Percentiles rank a stretch among this genome's conserved stretches.
Evolutionary conservation across 1,284 basidiomycete genomes (phyloP).

Genomic region (Cryptococcus depauperatus): DNA sequence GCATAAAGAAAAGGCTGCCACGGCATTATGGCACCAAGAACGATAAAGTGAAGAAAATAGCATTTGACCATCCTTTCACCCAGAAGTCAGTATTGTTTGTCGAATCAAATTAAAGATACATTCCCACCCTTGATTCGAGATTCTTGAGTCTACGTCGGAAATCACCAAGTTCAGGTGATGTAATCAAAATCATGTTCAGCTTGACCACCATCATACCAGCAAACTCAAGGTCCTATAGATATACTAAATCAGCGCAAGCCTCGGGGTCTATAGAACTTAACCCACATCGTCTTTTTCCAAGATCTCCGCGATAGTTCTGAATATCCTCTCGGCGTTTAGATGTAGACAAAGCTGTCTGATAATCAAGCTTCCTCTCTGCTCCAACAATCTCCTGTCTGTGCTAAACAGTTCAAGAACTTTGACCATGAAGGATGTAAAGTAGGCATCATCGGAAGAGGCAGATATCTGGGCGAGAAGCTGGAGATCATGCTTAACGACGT

Average conservation of each 20-base stretch:
- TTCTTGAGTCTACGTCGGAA: slow-evolving; percentile 89
- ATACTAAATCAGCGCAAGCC: slow-evolving; percentile 1
- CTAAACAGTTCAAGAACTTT: slow-evolving; percentile 91
- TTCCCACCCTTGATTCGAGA: slow-evolving; percentile 74
- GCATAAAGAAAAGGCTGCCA: slow-evolving; percentile 92
- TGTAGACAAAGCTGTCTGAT: slow-evolving; percentile 91
- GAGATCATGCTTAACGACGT: slow-evolving; percentile 91
- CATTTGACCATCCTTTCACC: slow-evolving; percentile 73
- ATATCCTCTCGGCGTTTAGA: slow-evolving; percentile 92
- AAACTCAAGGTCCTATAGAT: slow-evolving; percentile 78
- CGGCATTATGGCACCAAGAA: slow-evolving; percentile 98
- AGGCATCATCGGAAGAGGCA: slow-evolving; percentile 84
- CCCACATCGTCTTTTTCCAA: slow-evolving; percentile 91
- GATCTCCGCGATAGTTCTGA: slow-evolving; percentile 91
- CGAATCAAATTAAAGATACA: background rate
- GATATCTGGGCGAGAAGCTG: slow-evolving; percentile 90
- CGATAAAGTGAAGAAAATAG: slow-evolving; percentile 87
- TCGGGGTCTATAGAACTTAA: slow-evolving; percentile 9
- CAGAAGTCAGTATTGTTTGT: background rate
- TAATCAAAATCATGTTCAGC: slow-evolving; percentile 91
- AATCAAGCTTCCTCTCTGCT: slow-evolving; percentile 89
- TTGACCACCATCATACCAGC: slow-evolving; percentile 96
- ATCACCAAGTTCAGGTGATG: slow-evolving; percentile 87
- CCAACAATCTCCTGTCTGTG: slow-evolving; percentile 82
- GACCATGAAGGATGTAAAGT: slow-evolving; percentile 93